Percentiles rank a stretch among this genome's conserved stretches.
phyloP scores from a whole-genome alignment of 805 yeast genomes.

The Candida germanica region DNA sequence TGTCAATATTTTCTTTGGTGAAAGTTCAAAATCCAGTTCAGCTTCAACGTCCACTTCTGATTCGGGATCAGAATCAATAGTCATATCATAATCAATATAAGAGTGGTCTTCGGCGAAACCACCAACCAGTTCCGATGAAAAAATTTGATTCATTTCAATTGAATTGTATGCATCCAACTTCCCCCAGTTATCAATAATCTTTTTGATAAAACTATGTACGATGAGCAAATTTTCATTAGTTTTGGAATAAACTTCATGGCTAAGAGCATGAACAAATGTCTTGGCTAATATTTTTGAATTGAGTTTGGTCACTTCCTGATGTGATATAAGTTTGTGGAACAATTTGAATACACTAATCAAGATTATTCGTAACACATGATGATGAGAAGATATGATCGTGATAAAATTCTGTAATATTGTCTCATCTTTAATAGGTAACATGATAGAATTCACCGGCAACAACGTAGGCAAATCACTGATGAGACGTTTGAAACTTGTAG shows the following conservation, averaged over 20 bases:
- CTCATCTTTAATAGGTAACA: conserved; percentile 53
- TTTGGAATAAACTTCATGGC: conserved; percentile 45
- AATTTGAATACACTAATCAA: conserved; percentile 42
- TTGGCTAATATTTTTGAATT: conserved; percentile 39
- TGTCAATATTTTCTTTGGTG: conserved; percentile 7
- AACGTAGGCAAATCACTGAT: conserved; percentile 57
- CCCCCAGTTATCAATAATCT: conserved; percentile 51
- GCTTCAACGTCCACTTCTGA: conserved; percentile 17
- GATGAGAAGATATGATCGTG: conserved; percentile 8
- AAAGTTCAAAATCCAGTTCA: not conserved
- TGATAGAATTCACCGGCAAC: conserved; percentile 47
- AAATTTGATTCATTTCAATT: conserved; percentile 5
- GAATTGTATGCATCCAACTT: conserved; percentile 18
- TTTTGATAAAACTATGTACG: conserved; percentile 52
- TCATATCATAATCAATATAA: conserved; percentile 32
- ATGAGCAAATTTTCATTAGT: conserved; percentile 47
- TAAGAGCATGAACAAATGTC: conserved; percentile 51
- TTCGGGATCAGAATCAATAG: conserved; percentile 22
- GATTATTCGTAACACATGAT: conserved; percentile 7
- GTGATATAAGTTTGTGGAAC: conserved; percentile 34
- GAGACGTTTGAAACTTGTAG: conserved; percentile 44
- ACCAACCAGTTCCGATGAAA: conserved; percentile 1
- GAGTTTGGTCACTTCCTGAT: conserved; percentile 41
- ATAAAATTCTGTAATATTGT: conserved; percentile 24
- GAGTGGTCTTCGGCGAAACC: conserved; percentile 23